These are phyloP conservation scores for Pseudocohnilembus persalinus DNA, from an alignment of 169 alveolate species.

Conservation along the genomic window DNA sequence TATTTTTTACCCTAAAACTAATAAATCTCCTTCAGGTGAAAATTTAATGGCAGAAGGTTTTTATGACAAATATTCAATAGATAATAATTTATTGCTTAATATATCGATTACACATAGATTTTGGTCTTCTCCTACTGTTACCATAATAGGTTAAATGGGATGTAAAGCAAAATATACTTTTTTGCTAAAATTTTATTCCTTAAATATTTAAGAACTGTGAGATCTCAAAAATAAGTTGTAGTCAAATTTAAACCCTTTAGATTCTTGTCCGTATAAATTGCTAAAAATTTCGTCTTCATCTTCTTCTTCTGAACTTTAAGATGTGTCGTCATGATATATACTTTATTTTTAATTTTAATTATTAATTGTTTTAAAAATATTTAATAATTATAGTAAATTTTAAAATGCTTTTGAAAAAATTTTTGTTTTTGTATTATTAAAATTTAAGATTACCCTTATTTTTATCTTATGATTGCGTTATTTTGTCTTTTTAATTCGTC, in stretches of 20 bases:
- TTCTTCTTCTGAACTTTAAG: slow-evolving; percentile 17
- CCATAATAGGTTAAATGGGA: slow-evolving; percentile 59
- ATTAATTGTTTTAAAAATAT: no score
- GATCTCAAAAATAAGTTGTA: slow-evolving; percentile 41
- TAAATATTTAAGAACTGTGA: slow-evolving; percentile 50
- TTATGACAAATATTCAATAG: slow-evolving; percentile 70
- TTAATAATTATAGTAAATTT: no score
- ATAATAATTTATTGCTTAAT: slow-evolving; percentile 52
- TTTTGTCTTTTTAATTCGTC: background rate
- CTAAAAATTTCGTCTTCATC: slow-evolving; percentile 11
- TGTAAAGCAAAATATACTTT: slow-evolving; percentile 47
- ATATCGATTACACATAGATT: slow-evolving; percentile 76
- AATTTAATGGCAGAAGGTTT: slow-evolving; percentile 69
- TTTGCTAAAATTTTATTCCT: slow-evolving; percentile 25
- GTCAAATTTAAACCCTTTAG: slow-evolving; percentile 29
- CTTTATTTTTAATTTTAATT: no score
- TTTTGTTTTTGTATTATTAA: slow-evolving; percentile 1
- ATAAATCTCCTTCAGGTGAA: slow-evolving; percentile 77
- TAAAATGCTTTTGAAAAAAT: slow-evolving; percentile 1
- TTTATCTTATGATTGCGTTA: background rate
- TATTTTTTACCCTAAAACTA: slow-evolving; percentile 64
- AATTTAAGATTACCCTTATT: background rate
- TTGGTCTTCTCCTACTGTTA: slow-evolving; percentile 78
- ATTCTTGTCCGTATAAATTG: background rate
- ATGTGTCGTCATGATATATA: background rate